These are phyloP conservation scores for Kurtzmaniella natalensis DNA, from an alignment of 1,139 yeast species.

Conservation along the genomic window DNA sequence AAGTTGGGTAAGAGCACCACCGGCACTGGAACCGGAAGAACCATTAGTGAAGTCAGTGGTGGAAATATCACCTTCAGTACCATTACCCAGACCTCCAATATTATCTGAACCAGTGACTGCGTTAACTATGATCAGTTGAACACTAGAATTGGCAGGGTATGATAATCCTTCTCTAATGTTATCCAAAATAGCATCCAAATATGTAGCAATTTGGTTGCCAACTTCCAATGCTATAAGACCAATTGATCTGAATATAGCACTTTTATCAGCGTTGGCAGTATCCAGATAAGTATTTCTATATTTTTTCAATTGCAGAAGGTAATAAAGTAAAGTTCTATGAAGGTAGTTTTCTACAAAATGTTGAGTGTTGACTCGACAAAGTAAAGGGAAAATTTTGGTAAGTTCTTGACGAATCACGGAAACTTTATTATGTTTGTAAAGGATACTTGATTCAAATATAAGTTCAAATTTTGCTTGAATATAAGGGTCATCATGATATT, in stretches of 20 bases:
- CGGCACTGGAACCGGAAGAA: slow-evolving; percentile 14
- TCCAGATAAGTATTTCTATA: slow-evolving; percentile 46
- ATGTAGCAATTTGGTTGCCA: slow-evolving; percentile 82
- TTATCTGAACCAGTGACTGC: slow-evolving; percentile 30
- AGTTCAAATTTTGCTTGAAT: slow-evolving; percentile 56
- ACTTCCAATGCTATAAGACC: slow-evolving; percentile 85
- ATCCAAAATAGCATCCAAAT: slow-evolving; percentile 79
- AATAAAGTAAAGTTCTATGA: slow-evolving; percentile 74
- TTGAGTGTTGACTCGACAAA: slow-evolving; percentile 75
- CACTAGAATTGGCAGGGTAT: slow-evolving; percentile 34
- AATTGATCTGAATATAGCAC: slow-evolving; percentile 74
- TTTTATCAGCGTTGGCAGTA: slow-evolving; percentile 53
- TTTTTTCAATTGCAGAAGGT: slow-evolving; percentile 73
- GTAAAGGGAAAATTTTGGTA: slow-evolving; percentile 72
- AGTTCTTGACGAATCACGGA: slow-evolving; percentile 77
- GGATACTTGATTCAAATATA: slow-evolving; percentile 71
- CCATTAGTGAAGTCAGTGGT: slow-evolving; percentile 5
- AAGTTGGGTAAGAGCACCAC: background rate
- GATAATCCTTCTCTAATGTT: slow-evolving; percentile 80
- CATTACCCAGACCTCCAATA: slow-evolving; percentile 11
- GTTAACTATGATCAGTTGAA: slow-evolving; percentile 40
- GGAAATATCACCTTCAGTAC: slow-evolving; percentile 8
- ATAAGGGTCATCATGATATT: slow-evolving; percentile 56
- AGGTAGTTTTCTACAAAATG: slow-evolving; percentile 77
- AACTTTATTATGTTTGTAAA: slow-evolving; percentile 74